phyloP scores from a whole-genome alignment of 2,329 filamentous ascomycete species.

The Colletotrichum sp. region DNA sequence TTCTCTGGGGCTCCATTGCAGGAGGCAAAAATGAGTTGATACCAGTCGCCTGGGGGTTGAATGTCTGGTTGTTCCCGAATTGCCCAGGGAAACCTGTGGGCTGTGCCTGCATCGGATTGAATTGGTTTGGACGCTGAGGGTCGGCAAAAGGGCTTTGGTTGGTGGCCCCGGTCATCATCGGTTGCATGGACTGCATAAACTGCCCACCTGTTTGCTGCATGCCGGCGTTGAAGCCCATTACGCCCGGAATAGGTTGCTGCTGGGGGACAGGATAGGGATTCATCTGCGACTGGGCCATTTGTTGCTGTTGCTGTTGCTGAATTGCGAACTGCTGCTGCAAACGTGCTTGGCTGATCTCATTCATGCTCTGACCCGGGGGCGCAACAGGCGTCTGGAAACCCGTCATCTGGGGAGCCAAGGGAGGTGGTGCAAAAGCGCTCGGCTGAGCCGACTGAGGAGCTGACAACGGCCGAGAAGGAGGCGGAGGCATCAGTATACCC shows the following conservation, averaged over 20 bases:
- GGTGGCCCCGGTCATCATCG: constrained; percentile 52
- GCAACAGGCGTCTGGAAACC: constrained; percentile 71
- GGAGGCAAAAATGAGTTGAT: constrained; percentile 65
- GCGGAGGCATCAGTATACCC: constrained; percentile 73
- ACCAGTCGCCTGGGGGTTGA: constrained; percentile 45
- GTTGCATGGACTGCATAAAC: constrained; percentile 55
- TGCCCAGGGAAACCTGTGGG: constrained; percentile 64
- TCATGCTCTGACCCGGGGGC: constrained; percentile 76
- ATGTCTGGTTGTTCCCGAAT: constrained; percentile 53
- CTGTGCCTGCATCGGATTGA: constrained; percentile 61
- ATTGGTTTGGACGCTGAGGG: constrained; percentile 43
- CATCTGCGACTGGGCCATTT: constrained; percentile 42
- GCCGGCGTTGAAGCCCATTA: constrained; percentile 42
- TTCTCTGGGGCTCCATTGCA: constrained; percentile 62
- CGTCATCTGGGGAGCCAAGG: constrained; percentile 85
- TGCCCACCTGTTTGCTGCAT: constrained; percentile 31
- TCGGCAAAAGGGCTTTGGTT: constrained; percentile 45
- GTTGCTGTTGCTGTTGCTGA: constrained; percentile 45
- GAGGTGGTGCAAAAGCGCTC: constrained; percentile 74
- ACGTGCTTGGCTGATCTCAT: constrained; percentile 72
- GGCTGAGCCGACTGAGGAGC: constrained; percentile 83
- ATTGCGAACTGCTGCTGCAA: constrained; percentile 66
- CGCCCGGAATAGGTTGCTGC: constrained; percentile 34
- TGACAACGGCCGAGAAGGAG: constrained; percentile 81
- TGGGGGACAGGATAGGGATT: constrained; percentile 36